Evolutionary conservation across 106 monocot genomes (phyloP), one percentile per base, ranked within the genome.

Genomic region (Xerophyta viscosa): DNA sequence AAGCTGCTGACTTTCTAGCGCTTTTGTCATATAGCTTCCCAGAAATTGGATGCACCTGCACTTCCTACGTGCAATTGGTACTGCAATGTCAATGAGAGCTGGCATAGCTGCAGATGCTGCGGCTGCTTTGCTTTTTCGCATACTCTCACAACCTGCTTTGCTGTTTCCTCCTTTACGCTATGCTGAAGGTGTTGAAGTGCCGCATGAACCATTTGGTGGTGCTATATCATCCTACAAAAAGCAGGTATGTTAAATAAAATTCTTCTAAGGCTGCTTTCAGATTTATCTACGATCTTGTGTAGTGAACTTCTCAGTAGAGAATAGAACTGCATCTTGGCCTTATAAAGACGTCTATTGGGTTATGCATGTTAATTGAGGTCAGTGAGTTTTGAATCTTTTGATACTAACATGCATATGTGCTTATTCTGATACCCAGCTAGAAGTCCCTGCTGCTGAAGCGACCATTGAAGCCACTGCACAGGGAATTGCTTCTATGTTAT

Each of bases 1-100:
- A n/a, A n/a, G n/a, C n/a, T n/a, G n/a, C n/a, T n/a, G n/a, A n/a
- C n/a, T n/a, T n/a, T n/a, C n/a, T n/a, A n/a, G n/a, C n/a, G n/a
- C n/a, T 54, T 62, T 60, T 27, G 18, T 56, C 43, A 13, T 74
- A 29, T 52, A 96, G 96, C 83, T 94, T 54, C 94, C 88, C 19
- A 74, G 85, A 74, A 96, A 89, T 56, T 96, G 96, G 96, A 79
- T 96, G 78, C 96, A 96, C 63, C 66, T 96, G 46, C 96, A 96
- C 62, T 96, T 96, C 53, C 66, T 96, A 43, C 89, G 96, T 30
- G 96, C 96, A 24, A 82, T 96, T 52, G 96, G 96, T 33, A 96
- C 81, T 46, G 96, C 96, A 51, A 96, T 96, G 96, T 96, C 96
- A 20, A 85, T 89, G 85, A 81, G 96, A 66, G 71, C 64, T 43